phyloP scores from a whole-genome alignment of 768 basidiomycete genomes.

The Hebeloma cylindrosporum region DNA sequence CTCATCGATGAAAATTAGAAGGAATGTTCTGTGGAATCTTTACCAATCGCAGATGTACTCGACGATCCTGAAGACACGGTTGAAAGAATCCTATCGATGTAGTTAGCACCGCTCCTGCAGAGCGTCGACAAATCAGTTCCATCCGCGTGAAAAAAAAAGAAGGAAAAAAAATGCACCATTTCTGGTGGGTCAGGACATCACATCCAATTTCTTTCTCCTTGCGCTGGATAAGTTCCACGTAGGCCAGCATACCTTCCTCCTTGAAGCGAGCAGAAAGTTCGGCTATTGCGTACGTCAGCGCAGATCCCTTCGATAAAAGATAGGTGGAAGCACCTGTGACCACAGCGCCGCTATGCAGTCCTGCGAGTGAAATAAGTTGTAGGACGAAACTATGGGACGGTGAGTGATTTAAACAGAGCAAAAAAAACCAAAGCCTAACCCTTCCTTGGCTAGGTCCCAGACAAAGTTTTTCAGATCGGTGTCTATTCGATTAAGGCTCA shows the following conservation, averaged over 20 bases:
- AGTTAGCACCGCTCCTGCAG: slow-evolving; percentile 84
- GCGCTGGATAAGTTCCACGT: slow-evolving; percentile 83
- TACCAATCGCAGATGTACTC: slow-evolving; percentile 78
- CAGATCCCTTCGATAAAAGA: too few relatives aligned
- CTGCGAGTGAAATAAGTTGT: slow-evolving; percentile 86
- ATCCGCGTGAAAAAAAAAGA: neutral
- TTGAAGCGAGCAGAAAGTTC: slow-evolving; percentile 81
- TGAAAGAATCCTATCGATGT: slow-evolving; percentile 82
- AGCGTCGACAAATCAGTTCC: neutral
- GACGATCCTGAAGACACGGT: slow-evolving; percentile 87
- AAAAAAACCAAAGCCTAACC: slow-evolving; percentile 40
- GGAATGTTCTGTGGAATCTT: slow-evolving; percentile 86
- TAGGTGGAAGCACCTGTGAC: slow-evolving; percentile 56
- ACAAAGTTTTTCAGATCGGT: slow-evolving; percentile 79
- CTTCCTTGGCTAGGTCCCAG: slow-evolving; percentile 90
- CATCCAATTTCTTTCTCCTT: slow-evolving; percentile 88
- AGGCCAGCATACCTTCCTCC: slow-evolving; percentile 90
- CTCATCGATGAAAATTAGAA: slow-evolving; percentile 47
- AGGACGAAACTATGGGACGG: slow-evolving; percentile 75
- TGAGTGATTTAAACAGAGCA: slow-evolving; percentile 2
- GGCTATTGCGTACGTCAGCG: slow-evolving; percentile 39
- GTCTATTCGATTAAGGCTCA: slow-evolving; percentile 42
- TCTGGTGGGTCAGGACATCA: slow-evolving; percentile 92
- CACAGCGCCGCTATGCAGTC: slow-evolving; percentile 83
- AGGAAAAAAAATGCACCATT: slow-evolving; percentile 57